Evolutionary conservation across 176 grass and related monocot species (phyloP), one percentile per base, ranked within the genome.

Genomic region (Rhynchospora pubera): DNA sequence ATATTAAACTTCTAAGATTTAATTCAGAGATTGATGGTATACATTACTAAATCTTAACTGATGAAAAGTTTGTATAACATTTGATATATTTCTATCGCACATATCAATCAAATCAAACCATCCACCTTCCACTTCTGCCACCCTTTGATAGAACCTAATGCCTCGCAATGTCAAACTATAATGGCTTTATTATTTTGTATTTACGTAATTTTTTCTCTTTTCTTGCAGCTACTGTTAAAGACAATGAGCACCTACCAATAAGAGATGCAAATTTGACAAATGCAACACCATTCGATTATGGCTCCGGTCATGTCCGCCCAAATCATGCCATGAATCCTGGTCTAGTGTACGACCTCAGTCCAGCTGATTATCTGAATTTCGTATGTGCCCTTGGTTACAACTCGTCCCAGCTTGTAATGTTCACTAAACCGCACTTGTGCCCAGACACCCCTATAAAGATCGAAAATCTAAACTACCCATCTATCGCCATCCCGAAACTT

Each of bases 401-500:
- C 82, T 88, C 96, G 0, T 90, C 90, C 26, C 21, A 72, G 18
- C 88, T 93, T 43, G 87, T 83, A 64, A 80, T 76, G 3, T 98
- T 98, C 83, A 84, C 48, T 66, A 32, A 48, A 7, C 83, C 65
- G 1, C 53, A 80, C 64, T 62, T 23, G 0, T 98, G 96, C 84
- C 90, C 92, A 10, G 26, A 77, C 16, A 73, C 0, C 42, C 48
- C 68, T 3, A 9, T 14, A 44, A 87, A n/a, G 57, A 80, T 87
- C 10, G 89, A 93, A 82, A 88, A 98, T 80, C 70, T 94, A 1
- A 98, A 98, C 87, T 98, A 98, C 87, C 96, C 96, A 9, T 98
- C 96, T 8, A 77, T 98, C 13, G 34, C 92, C 1, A 44, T 94
- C 65, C 90, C 90, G 9, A 88, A 88, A 62, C 84, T 98, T 0